Percentiles rank a stretch among this genome's conserved stretches.
Evolutionary conservation across 2,329 filamentous ascomycete genomes (phyloP).

Genomic region (Fusarium stilboides): DNA sequence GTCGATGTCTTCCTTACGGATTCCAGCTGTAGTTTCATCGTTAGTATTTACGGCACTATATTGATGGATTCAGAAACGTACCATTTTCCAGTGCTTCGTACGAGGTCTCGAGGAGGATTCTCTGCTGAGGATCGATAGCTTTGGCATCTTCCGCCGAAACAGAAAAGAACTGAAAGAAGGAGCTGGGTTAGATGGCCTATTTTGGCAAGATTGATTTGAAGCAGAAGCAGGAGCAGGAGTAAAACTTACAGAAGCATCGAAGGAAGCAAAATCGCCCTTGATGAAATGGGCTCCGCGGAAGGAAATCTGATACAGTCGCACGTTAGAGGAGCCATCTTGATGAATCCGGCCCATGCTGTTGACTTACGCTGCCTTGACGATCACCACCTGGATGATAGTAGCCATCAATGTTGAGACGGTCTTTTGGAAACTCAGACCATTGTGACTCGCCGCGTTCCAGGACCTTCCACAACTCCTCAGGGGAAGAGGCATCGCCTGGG

Average conservation of each 20-base stretch:
- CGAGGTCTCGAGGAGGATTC: slow-evolving; percentile 66
- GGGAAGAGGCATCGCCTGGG: slow-evolving; percentile 63
- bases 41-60: neutral
- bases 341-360: neutral
- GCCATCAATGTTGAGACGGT: slow-evolving; percentile 66
- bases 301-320: slow-evolving; percentile 55
- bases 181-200: slow-evolving; percentile 7
- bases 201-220: neutral
- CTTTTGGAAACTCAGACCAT: slow-evolving; percentile 64
- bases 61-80: slow-evolving; percentile 26
- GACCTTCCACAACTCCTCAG: slow-evolving; percentile 66
- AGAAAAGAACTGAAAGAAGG: slow-evolving; percentile 63
- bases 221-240: too few species aligned
- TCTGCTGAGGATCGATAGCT: slow-evolving; percentile 68
- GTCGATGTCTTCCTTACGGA: slow-evolving; percentile 60
- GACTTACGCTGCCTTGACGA: slow-evolving; percentile 64
- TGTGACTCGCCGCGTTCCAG: slow-evolving; percentile 60
- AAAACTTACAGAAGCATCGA: slow-evolving; percentile 64
- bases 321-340: slow-evolving; percentile 21
- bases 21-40: slow-evolving; percentile 56
- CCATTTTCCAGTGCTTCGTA: slow-evolving; percentile 68
- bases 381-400: slow-evolving; percentile 68
- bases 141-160: slow-evolving; percentile 65
- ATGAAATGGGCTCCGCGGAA: slow-evolving; percentile 67
- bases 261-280: slow-evolving; percentile 62